phyloP scores from a whole-genome alignment of 306 rosid genomes.

The Alnus rubra region DNA sequence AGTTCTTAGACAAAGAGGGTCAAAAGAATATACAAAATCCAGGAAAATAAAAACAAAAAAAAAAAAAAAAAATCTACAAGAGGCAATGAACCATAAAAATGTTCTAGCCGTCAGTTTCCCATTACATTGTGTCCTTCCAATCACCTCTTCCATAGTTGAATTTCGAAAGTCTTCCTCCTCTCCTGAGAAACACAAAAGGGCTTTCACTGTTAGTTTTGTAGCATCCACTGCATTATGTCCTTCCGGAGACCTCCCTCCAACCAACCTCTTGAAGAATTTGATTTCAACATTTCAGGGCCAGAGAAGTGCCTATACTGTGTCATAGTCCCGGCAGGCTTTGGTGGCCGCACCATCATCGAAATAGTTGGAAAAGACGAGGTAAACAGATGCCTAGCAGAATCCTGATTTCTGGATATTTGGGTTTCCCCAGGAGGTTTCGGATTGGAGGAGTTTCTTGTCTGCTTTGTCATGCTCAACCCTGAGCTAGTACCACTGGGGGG shows the following conservation, averaged over 20 bases:
- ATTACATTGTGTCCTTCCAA: not conserved
- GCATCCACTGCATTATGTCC: slow-evolving; percentile 82
- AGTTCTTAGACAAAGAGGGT: slow-evolving; percentile 18
- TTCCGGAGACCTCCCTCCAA: slow-evolving; percentile 58
- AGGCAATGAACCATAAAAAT: not conserved
- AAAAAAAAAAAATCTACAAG: not conserved
- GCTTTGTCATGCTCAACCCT: slow-evolving; percentile 35
- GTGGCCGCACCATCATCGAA: slow-evolving; percentile 56
- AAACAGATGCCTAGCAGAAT: slow-evolving; percentile 63
- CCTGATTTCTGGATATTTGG: slow-evolving; percentile 40
- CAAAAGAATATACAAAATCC: slow-evolving; percentile 23
- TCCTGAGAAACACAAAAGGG: not conserved
- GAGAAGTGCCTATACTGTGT: slow-evolving; percentile 55
- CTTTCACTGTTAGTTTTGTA: slow-evolving; percentile 36
- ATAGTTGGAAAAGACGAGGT: slow-evolving; percentile 54
- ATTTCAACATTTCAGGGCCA: slow-evolving; percentile 31
- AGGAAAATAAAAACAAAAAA: too few species aligned
- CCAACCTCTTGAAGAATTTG: slow-evolving; percentile 35
- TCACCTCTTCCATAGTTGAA: not conserved
- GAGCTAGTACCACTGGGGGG: slow-evolving; percentile 31
- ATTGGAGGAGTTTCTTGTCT: slow-evolving; percentile 33
- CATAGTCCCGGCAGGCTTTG: slow-evolving; percentile 58
- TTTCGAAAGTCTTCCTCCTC: not conserved
- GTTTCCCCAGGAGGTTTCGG: slow-evolving; percentile 41
- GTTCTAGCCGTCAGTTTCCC: slow-evolving; percentile 7